These are phyloP conservation scores for Artemisia argyi DNA, from an alignment of 129 eudicot species.

Conservation along the genomic window DNA sequence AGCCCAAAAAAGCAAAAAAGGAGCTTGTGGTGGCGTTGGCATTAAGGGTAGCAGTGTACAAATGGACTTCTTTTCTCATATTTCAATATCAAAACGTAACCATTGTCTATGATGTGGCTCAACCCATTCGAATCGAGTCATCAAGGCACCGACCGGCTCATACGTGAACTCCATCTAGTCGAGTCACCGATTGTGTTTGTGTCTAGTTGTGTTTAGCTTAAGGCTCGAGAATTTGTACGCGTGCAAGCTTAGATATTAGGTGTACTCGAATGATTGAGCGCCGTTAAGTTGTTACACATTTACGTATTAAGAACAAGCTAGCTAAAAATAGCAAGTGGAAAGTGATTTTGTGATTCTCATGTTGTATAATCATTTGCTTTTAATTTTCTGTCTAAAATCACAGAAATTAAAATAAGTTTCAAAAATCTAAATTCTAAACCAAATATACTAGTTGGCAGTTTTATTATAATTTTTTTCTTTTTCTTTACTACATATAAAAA, in stretches of 20 bases:
- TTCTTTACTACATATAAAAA: too few relatives aligned
- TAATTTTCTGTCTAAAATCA: neutral
- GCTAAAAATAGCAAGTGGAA: constrained; percentile 24
- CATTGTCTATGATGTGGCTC: neutral
- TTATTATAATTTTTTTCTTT: too few relatives aligned
- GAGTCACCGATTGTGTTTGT: constrained; percentile 10
- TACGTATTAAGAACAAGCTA: constrained; percentile 20
- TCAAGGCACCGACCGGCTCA: constrained; percentile 7
- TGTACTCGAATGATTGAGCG: constrained; percentile 29
- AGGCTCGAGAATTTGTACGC: constrained; percentile 2
- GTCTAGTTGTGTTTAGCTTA: neutral
- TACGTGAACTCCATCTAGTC: constrained; percentile 1
- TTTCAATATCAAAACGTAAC: constrained; percentile 25
- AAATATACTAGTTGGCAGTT: too few relatives aligned
- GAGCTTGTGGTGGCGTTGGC: constrained; percentile 14
- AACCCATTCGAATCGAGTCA: constrained; percentile 2
- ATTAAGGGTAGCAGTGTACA: constrained; percentile 35
- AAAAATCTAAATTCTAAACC: neutral
- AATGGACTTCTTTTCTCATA: constrained; percentile 26
- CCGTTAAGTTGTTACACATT: constrained; percentile 31
- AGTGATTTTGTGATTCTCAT: constrained; percentile 5
- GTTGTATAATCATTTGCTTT: constrained; percentile 13
- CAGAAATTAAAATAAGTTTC: constrained; percentile 2
- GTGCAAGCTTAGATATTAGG: constrained; percentile 8
- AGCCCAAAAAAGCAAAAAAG: constrained; percentile 21